These are phyloP conservation scores for Hyphodiscus hymeniophilus DNA, from an alignment of 495 filamentous ascomycete species.

Conservation along the genomic window DNA sequence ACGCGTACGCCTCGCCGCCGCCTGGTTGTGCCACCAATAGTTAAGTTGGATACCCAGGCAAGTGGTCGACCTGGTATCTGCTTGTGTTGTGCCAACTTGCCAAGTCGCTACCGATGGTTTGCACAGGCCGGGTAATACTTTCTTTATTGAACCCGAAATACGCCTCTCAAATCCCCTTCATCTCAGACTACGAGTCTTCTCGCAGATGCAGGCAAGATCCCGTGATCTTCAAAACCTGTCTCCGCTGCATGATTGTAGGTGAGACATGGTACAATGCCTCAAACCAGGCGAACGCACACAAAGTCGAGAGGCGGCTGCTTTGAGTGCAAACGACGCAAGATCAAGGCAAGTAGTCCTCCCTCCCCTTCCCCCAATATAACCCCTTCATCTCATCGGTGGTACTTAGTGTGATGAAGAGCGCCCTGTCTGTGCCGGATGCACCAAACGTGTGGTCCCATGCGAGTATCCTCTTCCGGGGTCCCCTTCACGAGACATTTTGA, in stretches of 20 bases:
- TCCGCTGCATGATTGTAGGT: not conserved
- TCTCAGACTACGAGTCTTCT: too few relatives aligned
- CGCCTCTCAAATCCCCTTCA: too few relatives aligned
- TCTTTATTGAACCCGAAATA: too few relatives aligned
- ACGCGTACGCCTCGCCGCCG: too few relatives aligned
- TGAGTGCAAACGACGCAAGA: constrained; percentile 13
- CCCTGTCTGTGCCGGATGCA: constrained; percentile 7
- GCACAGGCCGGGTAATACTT: too few relatives aligned
- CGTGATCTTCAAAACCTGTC: not conserved
- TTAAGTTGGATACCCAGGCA: too few relatives aligned
- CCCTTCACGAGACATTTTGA: not conserved
- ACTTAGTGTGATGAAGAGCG: constrained; percentile 4
- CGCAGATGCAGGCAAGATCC: not conserved
- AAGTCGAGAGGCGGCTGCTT: constrained; percentile 10
- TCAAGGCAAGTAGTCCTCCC: constrained; percentile 2
- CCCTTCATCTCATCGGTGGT: not conserved
- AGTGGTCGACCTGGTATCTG: too few relatives aligned
- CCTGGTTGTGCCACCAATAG: too few relatives aligned
- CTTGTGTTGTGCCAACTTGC: too few relatives aligned
- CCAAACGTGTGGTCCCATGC: constrained; percentile 6
- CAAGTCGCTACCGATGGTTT: too few relatives aligned
- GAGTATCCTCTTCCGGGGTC: not conserved
- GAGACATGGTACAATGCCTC: too few relatives aligned
- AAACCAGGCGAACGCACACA: constrained; percentile 9
- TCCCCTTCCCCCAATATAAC: not conserved